Evolutionary conservation across 495 filamentous ascomycete species (phyloP).

Genomic region (Parathielavia hyrcaniae): DNA sequence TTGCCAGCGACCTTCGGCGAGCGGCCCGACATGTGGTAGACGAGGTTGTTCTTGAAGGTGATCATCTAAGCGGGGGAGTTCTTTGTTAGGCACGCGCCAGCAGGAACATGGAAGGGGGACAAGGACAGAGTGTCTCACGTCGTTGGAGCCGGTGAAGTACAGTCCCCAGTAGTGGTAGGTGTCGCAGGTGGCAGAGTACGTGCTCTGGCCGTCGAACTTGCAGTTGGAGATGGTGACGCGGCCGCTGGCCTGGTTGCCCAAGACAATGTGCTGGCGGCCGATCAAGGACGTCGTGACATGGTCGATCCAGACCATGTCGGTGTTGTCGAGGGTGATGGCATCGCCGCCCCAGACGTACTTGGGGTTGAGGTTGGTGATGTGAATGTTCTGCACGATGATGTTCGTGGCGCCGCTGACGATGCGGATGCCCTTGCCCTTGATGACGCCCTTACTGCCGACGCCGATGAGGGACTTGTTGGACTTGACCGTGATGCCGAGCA

Average conservation of each 20-base stretch:
- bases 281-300: slow-evolving; percentile 7
- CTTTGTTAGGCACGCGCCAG: neutral
- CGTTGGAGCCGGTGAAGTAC: slow-evolving; percentile 11
- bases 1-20: slow-evolving; percentile 8
- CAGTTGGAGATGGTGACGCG: slow-evolving; percentile 9
- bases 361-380: slow-evolving; percentile 11
- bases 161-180: slow-evolving; percentile 11
- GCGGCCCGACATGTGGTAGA: slow-evolving; percentile 4
- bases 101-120: neutral
- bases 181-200: slow-evolving; percentile 9
- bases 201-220: slow-evolving; percentile 7
- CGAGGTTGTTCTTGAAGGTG: slow-evolving; percentile 10
- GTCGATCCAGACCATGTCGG: slow-evolving; percentile 10
- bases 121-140: slow-evolving; percentile 23
- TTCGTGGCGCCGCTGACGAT: slow-evolving; percentile 5
- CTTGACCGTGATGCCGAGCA: slow-evolving; percentile 7
- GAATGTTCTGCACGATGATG: slow-evolving; percentile 10
- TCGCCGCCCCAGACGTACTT: slow-evolving; percentile 11
- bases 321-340: slow-evolving; percentile 8
- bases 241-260: slow-evolving; percentile 3
- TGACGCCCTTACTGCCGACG: slow-evolving; percentile 8
- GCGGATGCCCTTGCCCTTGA: slow-evolving; percentile 11
- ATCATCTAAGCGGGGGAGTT: slow-evolving; percentile 1
- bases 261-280: slow-evolving; percentile 7
- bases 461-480: slow-evolving; percentile 12